A percentile compares a stretch with the other conserved stretches of the same genome.
Evolutionary conservation across 805 yeast species (phyloP).

Genomic region (Kluyveromyces siamensis): DNA sequence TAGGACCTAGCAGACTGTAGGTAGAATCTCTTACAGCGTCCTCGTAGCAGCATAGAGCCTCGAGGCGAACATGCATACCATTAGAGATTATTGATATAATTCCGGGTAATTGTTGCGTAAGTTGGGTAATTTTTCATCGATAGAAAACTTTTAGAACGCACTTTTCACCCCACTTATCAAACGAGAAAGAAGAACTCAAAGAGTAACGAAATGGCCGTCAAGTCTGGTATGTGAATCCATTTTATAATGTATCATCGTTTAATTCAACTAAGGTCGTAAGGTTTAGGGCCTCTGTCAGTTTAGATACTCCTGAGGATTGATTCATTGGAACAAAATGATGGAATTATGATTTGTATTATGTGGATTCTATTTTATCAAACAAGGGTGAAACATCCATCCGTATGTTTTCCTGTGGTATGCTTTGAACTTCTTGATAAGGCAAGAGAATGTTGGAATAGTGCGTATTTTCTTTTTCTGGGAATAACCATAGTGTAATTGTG

Average conservation of each 20-base stretch:
- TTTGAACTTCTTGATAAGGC: no score
- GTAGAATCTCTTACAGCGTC: no score
- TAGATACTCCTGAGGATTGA: neutral
- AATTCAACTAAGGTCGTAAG: neutral
- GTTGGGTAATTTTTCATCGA: neutral
- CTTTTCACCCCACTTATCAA: neutral
- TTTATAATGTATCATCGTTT: neutral
- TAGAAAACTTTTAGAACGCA: neutral
- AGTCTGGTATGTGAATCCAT: constrained; percentile 39
- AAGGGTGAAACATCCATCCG: no score
- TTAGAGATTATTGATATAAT: neutral
- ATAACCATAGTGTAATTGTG: no score
- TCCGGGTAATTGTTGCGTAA: neutral
- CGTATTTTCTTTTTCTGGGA: no score
- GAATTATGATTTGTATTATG: no score
- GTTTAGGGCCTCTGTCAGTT: neutral
- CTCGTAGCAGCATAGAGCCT: no score
- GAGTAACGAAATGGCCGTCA: constrained; percentile 37
- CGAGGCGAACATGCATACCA: neutral
- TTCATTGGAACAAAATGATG: neutral
- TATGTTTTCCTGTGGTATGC: no score
- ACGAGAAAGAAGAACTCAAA: constrained; percentile 4
- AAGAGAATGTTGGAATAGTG: no score
- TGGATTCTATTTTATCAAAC: no score
- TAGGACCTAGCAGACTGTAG: no score